Percentiles rank a stretch among this genome's conserved stretches.
Conservation (phyloP, 257 asterid species). For the Knoxia roxburghii region DNA sequence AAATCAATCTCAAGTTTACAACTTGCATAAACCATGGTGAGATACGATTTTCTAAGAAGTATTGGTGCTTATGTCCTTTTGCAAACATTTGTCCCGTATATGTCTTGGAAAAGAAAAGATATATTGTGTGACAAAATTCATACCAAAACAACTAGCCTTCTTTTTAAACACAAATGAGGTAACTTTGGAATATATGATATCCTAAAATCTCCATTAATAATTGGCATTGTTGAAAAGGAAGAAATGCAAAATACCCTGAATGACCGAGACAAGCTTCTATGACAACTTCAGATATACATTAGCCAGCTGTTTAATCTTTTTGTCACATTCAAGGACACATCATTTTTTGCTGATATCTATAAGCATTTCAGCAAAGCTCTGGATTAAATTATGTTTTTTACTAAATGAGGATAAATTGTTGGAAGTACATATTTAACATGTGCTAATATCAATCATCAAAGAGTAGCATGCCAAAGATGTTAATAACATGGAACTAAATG, state of each 20-base stretch:
- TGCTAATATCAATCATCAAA: constrained; percentile 3
- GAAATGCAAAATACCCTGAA: not conserved
- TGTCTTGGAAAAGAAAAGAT: not conserved
- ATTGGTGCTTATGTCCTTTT: not conserved
- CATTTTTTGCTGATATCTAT: not conserved
- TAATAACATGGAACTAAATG: constrained; percentile 4
- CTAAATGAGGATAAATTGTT: not conserved
- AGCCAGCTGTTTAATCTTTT: constrained; percentile 1
- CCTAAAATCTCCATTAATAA: not conserved
- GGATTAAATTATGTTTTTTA: not conserved
- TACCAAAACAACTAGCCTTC: not conserved
- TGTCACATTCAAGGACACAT: not conserved
- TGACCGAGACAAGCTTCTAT: not conserved
- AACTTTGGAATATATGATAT: constrained; percentile 4
- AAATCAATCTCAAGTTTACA: constrained; percentile 1
- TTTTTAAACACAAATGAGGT: not conserved
- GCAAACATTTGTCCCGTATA: constrained; percentile 2
- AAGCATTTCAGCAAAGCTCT: not conserved
- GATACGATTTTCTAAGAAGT: constrained; percentile 1
- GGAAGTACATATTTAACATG: constrained; percentile 5
- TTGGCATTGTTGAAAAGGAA: not conserved
- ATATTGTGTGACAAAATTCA: not conserved
- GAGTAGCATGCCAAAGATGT: not conserved
- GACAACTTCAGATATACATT: constrained; percentile 8
- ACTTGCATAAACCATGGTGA: not conserved